Evolutionary conservation across 495 filamentous ascomycete species (phyloP), one percentile per base, ranked within the genome.

Genomic region (Rostrohypoxylon terebratum): DNA sequence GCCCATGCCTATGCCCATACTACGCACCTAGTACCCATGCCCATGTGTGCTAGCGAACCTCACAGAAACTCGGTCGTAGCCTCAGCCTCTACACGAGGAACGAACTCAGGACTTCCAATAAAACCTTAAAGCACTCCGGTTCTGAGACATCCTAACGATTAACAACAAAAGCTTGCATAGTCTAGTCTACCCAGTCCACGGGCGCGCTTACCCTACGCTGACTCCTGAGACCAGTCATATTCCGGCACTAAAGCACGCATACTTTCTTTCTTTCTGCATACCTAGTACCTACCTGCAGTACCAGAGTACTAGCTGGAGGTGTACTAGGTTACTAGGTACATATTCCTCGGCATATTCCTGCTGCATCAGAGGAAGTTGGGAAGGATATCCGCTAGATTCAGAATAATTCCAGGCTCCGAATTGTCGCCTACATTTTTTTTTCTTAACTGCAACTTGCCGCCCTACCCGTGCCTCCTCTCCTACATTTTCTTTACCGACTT

Each of bases 201-300:
- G n/a, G 8, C 42, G 42, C 42, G 42, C 42, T 45, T 45, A 50
- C 45, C 9, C 28, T 28, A 36, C n/a, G 2, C 58, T 14, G n/a
- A n/a, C n/a, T n/a, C n/a, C n/a, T n/a, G 23, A 50, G 28, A 42
- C 67, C 67, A 70, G 67, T 70, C 60, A 72, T 21, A 44, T 55
- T 71, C 42, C 55, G 45, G 42, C 45, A n/a, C 40, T 63, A 44
- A 45, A 64, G 60, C 47, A 60, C 53, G 53, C 64, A 63, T 51
- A 36, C 23, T 44, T 34, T 18, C 57, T 44, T 34, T 18, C 57
- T 71, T 38, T 34, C 60, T 31, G 42, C 42, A 10, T 51, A 51
- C 10, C 23, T 51, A 51, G 20, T 8, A 9, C 48, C n/a, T 50
- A 38, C 33, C 10, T 36, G 42, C 33, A 36, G n/a, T n/a, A n/a